Conservation (phyloP, 1,284 basidiomycete species). For the Amylostereum areolatum region DNA sequence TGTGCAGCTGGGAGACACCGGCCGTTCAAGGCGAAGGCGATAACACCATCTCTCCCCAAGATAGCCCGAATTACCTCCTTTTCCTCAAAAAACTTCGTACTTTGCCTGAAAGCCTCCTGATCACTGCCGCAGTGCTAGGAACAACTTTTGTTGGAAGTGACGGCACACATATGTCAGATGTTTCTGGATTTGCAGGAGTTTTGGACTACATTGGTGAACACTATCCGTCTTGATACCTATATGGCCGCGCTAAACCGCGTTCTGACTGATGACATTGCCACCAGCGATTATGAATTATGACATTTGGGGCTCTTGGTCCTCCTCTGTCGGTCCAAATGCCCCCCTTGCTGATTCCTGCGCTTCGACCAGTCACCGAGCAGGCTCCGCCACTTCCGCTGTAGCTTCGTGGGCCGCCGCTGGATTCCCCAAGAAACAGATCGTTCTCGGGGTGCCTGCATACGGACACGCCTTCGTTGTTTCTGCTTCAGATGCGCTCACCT, state of each 20-base stretch:
- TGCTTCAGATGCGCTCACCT: conserved; percentile 20
- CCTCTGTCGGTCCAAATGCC: conserved; percentile 57
- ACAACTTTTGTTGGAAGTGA: conserved; percentile 47
- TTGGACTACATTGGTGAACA: conserved; percentile 53
- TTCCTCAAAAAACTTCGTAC: conserved; percentile 49
- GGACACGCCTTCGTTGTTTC: conserved; percentile 39
- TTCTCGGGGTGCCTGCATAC: conserved; percentile 60
- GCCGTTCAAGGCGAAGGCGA: conserved; percentile 57
- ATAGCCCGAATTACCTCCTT: conserved; percentile 54
- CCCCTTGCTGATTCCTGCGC: conserved; percentile 60
- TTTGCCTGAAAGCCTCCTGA: conserved; percentile 27
- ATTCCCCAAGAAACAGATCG: conserved; percentile 56
- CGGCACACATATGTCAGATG: conserved; percentile 48
- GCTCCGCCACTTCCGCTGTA: conserved; percentile 61
- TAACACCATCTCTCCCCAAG: conserved; percentile 54
- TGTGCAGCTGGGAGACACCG: conserved; percentile 88
- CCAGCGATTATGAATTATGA: conserved; percentile 67
- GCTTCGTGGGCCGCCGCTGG: conserved; percentile 56
- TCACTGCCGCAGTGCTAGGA: conserved; percentile 54
- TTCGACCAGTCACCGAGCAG: conserved; percentile 43
- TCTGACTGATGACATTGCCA: no score
- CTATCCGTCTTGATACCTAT: no score
- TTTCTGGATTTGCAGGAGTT: conserved; percentile 50
- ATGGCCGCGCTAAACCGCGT: no score
- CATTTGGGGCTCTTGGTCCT: conserved; percentile 52